phyloP scores from a whole-genome alignment of 2,329 filamentous ascomycete species.

The Arthrobotrys iridis region DNA sequence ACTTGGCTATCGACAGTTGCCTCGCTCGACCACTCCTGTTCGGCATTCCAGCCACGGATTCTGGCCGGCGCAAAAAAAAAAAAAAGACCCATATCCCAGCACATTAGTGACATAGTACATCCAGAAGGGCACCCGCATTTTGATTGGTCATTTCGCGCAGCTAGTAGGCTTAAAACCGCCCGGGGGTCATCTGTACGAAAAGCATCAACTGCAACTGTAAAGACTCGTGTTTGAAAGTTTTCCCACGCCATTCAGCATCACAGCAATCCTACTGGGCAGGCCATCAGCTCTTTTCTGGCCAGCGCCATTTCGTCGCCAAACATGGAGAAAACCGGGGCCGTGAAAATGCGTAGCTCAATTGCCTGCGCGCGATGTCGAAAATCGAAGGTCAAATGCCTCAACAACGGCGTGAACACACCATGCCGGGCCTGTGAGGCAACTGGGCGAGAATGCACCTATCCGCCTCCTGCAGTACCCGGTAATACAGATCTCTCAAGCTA shows the following conservation, averaged over 20 bases:
- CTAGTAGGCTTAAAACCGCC: constrained; percentile 30
- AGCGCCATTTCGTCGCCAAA: constrained; percentile 4
- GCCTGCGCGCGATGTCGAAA: constrained; percentile 59
- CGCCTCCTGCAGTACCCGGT: constrained; percentile 64
- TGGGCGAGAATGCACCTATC: constrained; percentile 78
- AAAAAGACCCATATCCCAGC: constrained; percentile 12
- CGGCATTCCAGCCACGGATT: constrained; percentile 51
- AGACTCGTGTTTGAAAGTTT: constrained; percentile 13
- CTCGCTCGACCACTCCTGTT: constrained; percentile 2
- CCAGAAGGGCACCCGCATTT: constrained; percentile 7
- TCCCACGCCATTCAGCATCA: neutral
- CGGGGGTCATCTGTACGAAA: constrained; percentile 18
- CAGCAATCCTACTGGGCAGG: neutral
- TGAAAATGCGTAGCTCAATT: constrained; percentile 58
- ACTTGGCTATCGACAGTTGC: neutral
- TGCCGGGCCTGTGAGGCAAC: constrained; percentile 79
- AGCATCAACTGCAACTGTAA: constrained; percentile 27
- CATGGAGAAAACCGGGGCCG: constrained; percentile 54
- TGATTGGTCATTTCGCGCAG: constrained; percentile 45
- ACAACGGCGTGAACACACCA: constrained; percentile 74
- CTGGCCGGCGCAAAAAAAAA: constrained; percentile 36
- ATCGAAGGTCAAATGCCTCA: constrained; percentile 86
- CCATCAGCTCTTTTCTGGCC: neutral
- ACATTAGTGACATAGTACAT: constrained; percentile 21
- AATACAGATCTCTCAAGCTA: constrained; percentile 22